Conservation (phyloP, 2,329 filamentous ascomycete genomes). For the Colletotrichum sp. region DNA sequence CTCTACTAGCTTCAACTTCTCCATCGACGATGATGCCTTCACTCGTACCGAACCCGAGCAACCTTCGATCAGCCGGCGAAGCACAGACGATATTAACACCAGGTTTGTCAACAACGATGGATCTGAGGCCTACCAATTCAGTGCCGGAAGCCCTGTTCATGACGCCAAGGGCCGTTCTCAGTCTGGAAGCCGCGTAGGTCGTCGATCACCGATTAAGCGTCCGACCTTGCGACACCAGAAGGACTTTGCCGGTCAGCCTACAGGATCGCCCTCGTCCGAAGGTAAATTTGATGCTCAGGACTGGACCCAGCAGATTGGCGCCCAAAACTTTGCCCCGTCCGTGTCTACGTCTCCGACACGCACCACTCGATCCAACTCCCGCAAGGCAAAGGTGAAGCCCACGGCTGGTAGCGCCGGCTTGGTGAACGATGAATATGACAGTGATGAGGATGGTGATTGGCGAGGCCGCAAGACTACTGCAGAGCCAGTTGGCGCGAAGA, state of each 20-base stretch:
- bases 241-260: slow-evolving; percentile 18
- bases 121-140: slow-evolving; percentile 54
- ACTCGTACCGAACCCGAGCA: slow-evolving; percentile 37
- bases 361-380: slow-evolving; percentile 50
- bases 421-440: slow-evolving; percentile 52
- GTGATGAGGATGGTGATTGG: slow-evolving; percentile 44
- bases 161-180: slow-evolving; percentile 41
- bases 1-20: slow-evolving; percentile 56
- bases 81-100: slow-evolving; percentile 67
- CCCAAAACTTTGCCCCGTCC: slow-evolving; percentile 58
- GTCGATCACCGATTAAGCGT: slow-evolving; percentile 42
- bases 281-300: slow-evolving; percentile 54
- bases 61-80: slow-evolving; percentile 52
- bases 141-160: slow-evolving; percentile 46
- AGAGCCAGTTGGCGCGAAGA: slow-evolving; percentile 38
- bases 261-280: slow-evolving; percentile 20
- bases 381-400: slow-evolving; percentile 64
- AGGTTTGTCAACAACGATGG: slow-evolving; percentile 59
- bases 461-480: slow-evolving; percentile 36
- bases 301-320: slow-evolving; percentile 60
- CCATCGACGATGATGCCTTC: slow-evolving; percentile 48
- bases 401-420: slow-evolving; percentile 49
- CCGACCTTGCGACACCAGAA: slow-evolving; percentile 27
- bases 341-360: slow-evolving; percentile 51
- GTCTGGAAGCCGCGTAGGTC: slow-evolving; percentile 44